phyloP scores from a whole-genome alignment of 805 yeast genomes.

The Kregervanrija delftensis region DNA sequence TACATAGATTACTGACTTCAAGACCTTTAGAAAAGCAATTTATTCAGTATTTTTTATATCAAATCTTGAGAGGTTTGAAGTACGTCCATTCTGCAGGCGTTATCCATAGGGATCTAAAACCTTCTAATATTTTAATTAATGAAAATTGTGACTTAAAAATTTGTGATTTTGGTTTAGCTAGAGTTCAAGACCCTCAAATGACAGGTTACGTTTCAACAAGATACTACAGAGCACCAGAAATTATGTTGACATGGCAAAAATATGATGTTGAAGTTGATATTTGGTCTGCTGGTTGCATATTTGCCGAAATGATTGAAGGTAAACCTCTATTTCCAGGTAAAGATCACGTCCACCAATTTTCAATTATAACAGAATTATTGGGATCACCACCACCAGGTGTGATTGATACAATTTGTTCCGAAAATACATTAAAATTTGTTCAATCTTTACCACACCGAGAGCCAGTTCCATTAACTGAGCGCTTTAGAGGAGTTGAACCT shows the following conservation, averaged over 20 bases:
- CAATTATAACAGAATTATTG: slow-evolving; percentile 89
- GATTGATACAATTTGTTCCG: slow-evolving; percentile 91
- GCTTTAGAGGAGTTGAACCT: slow-evolving; percentile 74
- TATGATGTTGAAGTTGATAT: slow-evolving; percentile 95
- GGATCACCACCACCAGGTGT: slow-evolving; percentile 95
- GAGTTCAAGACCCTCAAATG: slow-evolving; percentile 98
- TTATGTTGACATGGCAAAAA: slow-evolving; percentile 98
- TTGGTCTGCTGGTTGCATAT: slow-evolving; percentile 97
- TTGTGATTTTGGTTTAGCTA: slow-evolving; percentile 93
- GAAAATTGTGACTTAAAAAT: slow-evolving; percentile 93
- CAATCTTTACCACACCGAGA: slow-evolving; percentile 89
- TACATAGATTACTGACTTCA: slow-evolving; percentile 83
- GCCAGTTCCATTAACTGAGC: slow-evolving; percentile 78
- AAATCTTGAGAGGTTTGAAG: slow-evolving; percentile 87
- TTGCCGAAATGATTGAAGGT: slow-evolving; percentile 96
- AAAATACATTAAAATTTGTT: slow-evolving; percentile 89
- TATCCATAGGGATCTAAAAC: slow-evolving; percentile 89
- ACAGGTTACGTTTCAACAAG: slow-evolving; percentile 96
- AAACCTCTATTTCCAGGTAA: slow-evolving; percentile 96
- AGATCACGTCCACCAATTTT: slow-evolving; percentile 97
- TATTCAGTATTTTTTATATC: slow-evolving; percentile 94
- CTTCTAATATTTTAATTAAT: slow-evolving; percentile 83
- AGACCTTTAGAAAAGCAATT: slow-evolving; percentile 94
- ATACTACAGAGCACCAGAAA: slow-evolving; percentile 96
- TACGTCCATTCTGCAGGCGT: slow-evolving; percentile 96